A percentile compares a stretch with the other conserved stretches of the same genome.
phyloP scores from a whole-genome alignment of 1,284 basidiomycete genomes.

The Rhodotorula mucilaginosa region DNA sequence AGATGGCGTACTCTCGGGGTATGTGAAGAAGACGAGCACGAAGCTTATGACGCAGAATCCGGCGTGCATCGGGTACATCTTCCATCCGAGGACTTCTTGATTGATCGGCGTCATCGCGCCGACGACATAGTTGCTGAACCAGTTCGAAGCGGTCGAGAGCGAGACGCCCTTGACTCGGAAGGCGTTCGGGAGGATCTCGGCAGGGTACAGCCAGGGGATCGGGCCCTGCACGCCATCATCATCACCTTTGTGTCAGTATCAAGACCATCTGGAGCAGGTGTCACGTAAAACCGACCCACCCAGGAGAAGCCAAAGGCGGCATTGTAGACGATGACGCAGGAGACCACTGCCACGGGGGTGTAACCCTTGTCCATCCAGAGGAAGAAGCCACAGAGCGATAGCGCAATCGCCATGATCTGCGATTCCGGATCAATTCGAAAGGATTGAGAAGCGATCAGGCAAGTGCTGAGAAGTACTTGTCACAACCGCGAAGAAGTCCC shows the following conservation, averaged over 20 bases:
- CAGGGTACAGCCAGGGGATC: constrained; percentile 66
- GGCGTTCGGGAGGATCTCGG: constrained; percentile 82
- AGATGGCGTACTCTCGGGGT: constrained; percentile 31
- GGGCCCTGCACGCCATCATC: background rate
- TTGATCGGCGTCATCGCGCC: constrained; percentile 48
- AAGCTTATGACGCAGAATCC: constrained; percentile 43
- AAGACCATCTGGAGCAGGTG: background rate
- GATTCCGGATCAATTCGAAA: background rate
- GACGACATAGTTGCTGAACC: constrained; percentile 45
- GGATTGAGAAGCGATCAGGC: too few relatives aligned
- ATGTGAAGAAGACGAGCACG: constrained; percentile 61
- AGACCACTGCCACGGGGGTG: constrained; percentile 78
- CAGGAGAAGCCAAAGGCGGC: constrained; percentile 69
- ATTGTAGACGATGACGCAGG: constrained; percentile 90
- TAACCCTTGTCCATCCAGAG: constrained; percentile 75
- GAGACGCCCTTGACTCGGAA: constrained; percentile 93
- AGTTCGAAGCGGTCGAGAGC: constrained; percentile 72
- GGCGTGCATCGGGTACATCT: constrained; percentile 92
- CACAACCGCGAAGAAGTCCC: too few relatives aligned
- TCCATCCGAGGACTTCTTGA: constrained; percentile 87
- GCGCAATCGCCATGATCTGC: constrained; percentile 69
- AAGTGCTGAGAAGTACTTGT: too few relatives aligned
- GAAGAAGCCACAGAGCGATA: constrained; percentile 82
- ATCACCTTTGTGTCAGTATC: background rate
- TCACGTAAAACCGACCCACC: background rate